Percentiles rank a stretch among this genome's conserved stretches.
phyloP scores from a whole-genome alignment of 306 rosid species.

The Cercis canadensis region DNA sequence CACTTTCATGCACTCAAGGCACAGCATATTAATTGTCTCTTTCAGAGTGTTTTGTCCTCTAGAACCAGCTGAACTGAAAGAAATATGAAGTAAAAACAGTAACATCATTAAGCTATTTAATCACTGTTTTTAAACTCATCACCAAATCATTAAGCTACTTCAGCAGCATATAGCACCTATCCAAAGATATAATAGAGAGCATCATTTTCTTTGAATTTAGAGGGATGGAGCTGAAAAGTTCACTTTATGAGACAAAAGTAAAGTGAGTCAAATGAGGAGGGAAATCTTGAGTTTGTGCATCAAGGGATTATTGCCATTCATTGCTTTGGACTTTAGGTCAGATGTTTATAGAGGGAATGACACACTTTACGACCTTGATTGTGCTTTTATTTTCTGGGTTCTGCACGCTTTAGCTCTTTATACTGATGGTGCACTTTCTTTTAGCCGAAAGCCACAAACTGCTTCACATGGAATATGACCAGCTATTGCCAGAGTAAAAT shows the following conservation, averaged over 20 bases:
- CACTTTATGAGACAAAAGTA: neutral
- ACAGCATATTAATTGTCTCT: neutral
- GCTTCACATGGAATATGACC: neutral
- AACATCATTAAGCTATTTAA: too few species aligned
- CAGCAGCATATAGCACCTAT: too few species aligned
- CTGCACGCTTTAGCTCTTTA: slow-evolving; percentile 9
- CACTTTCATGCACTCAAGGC: neutral
- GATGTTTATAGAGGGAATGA: slow-evolving; percentile 9
- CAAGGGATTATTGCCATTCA: slow-evolving; percentile 13
- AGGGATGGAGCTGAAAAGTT: neutral
- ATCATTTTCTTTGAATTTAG: too few species aligned
- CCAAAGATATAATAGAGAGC: too few species aligned
- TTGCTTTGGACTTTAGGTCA: neutral
- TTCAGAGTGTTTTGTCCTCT: neutral
- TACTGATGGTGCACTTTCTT: slow-evolving; percentile 18
- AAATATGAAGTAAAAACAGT: too few species aligned
- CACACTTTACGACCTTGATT: neutral
- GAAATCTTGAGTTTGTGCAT: neutral
- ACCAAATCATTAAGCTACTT: too few species aligned
- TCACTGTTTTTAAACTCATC: too few species aligned
- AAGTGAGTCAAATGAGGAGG: neutral
- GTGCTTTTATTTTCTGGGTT: neutral
- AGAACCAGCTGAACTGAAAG: neutral
- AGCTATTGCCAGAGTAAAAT: too few species aligned
- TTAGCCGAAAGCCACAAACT: slow-evolving; percentile 27